Evolutionary conservation across 2,329 filamentous ascomycete species (phyloP).

Genomic region (Ophiostoma quercus): DNA sequence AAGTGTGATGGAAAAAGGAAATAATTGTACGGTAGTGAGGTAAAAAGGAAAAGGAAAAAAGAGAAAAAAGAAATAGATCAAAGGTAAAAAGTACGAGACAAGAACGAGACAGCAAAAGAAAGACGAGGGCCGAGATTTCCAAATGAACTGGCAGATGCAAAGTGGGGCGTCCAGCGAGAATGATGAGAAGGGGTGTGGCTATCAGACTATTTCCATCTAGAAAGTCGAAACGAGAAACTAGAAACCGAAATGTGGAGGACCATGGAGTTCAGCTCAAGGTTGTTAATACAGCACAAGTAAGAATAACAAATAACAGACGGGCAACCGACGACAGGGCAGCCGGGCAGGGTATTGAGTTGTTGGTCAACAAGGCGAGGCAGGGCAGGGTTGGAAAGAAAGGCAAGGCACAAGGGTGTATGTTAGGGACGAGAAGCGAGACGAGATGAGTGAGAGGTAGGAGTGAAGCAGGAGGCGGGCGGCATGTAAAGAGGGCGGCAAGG

Average conservation of each 20-base stretch:
- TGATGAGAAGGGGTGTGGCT: neutral
- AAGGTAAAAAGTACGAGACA: neutral
- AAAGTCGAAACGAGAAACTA: neutral
- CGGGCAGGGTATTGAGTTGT: neutral
- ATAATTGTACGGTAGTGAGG: neutral
- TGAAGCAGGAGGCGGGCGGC: neutral
- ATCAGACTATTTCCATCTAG: neutral
- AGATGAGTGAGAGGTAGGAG: neutral
- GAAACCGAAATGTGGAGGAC: neutral
- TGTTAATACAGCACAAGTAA: neutral
- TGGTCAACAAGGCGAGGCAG: neutral
- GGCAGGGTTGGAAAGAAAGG: neutral
- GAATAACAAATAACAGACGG: neutral
- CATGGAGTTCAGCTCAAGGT: neutral
- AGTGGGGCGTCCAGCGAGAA: neutral
- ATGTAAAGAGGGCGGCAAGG: neutral
- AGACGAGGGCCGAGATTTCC: conserved; percentile 9
- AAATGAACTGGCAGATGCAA: conserved; percentile 7
- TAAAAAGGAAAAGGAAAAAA: neutral
- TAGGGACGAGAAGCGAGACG: neutral
- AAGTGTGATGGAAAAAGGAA: neutral
- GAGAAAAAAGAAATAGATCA: neutral
- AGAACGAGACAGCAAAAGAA: neutral
- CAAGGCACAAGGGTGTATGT: neutral
- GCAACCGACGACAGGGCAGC: neutral